Evolutionary conservation across 495 filamentous ascomycete species (phyloP).

Genomic region (Penicillium canescens): DNA sequence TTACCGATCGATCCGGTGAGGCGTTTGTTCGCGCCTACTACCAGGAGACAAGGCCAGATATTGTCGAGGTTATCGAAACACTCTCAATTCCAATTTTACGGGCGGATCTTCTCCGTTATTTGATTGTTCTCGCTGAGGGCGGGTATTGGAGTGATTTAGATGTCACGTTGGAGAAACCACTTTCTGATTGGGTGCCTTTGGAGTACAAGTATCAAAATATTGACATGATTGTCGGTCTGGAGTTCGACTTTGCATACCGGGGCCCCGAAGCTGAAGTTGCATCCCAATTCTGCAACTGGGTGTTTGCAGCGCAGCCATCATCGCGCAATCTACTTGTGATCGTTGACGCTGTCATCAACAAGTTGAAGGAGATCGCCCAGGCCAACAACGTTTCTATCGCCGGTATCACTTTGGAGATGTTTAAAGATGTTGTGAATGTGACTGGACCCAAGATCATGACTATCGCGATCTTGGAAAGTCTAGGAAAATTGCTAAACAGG

Average conservation of each 20-base stretch:
- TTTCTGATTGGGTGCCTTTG: slow-evolving; percentile 52
- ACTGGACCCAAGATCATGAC: slow-evolving; percentile 45
- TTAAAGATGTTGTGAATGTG: slow-evolving; percentile 38
- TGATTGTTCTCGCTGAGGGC: slow-evolving; percentile 58
- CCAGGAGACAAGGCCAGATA: slow-evolving; percentile 31
- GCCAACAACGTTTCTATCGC: slow-evolving; percentile 25
- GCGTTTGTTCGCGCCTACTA: slow-evolving; percentile 32
- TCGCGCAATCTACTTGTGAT: slow-evolving; percentile 32
- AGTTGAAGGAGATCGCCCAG: slow-evolving; percentile 28
- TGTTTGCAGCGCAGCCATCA: slow-evolving; percentile 32
- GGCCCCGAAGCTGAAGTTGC: slow-evolving; percentile 32
- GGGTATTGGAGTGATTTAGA: slow-evolving; percentile 61
- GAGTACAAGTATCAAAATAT: slow-evolving; percentile 37
- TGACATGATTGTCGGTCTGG: slow-evolving; percentile 45
- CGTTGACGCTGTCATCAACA: slow-evolving; percentile 30
- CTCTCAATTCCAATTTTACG: slow-evolving; percentile 49
- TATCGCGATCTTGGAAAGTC: slow-evolving; percentile 31
- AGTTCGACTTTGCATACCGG: slow-evolving; percentile 37
- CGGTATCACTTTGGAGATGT: slow-evolving; percentile 27
- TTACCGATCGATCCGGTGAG: slow-evolving; percentile 29
- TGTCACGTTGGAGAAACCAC: slow-evolving; percentile 50
- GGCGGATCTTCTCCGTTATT: slow-evolving; percentile 59
- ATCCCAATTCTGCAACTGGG: slow-evolving; percentile 45
- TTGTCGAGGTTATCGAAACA: slow-evolving; percentile 40
- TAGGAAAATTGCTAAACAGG: slow-evolving; percentile 18